A percentile compares a stretch with the other conserved stretches of the same genome.
These are phyloP conservation scores for Cryphonectria naterciae DNA, from an alignment of 2,329 filamentous ascomycete species.

Conservation along the genomic window DNA sequence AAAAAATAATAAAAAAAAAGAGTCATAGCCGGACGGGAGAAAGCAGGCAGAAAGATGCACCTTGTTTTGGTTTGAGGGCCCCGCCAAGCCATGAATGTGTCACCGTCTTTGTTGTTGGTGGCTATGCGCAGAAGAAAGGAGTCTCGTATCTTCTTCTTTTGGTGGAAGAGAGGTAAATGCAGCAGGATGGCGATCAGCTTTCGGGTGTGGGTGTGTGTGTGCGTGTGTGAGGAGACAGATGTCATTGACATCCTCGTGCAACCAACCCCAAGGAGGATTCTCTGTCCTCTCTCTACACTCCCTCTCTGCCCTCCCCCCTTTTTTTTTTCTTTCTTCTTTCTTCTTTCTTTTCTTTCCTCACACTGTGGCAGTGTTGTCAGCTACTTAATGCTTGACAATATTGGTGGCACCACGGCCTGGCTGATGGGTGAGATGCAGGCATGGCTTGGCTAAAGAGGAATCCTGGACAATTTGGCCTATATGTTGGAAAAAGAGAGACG, in stretches of 20 bases:
- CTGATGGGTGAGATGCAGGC: slow-evolving; percentile 10
- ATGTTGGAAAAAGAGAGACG: background rate
- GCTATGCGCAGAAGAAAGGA: background rate
- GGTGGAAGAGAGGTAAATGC: background rate
- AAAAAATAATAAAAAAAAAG: background rate
- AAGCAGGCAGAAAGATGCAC: slow-evolving; percentile 12
- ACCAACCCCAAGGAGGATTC: background rate
- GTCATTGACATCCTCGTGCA: slow-evolving; percentile 11
- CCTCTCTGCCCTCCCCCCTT: no score
- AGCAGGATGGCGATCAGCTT: slow-evolving; percentile 4
- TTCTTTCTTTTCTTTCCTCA: background rate
- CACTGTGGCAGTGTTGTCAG: slow-evolving; percentile 18
- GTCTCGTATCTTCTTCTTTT: background rate
- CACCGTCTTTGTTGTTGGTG: background rate
- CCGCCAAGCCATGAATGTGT: slow-evolving; percentile 1
- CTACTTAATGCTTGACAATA: background rate
- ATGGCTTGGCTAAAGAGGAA: background rate
- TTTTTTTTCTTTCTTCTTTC: background rate
- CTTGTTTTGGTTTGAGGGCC: background rate
- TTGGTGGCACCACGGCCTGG: background rate
- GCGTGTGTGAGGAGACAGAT: background rate
- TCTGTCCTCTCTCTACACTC: background rate
- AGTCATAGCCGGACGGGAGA: slow-evolving; percentile 14
- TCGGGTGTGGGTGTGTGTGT: background rate
- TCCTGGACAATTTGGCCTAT: background rate